These are phyloP conservation scores for Plantago major DNA, from an alignment of 257 asterid genomes.

Conservation along the genomic window DNA sequence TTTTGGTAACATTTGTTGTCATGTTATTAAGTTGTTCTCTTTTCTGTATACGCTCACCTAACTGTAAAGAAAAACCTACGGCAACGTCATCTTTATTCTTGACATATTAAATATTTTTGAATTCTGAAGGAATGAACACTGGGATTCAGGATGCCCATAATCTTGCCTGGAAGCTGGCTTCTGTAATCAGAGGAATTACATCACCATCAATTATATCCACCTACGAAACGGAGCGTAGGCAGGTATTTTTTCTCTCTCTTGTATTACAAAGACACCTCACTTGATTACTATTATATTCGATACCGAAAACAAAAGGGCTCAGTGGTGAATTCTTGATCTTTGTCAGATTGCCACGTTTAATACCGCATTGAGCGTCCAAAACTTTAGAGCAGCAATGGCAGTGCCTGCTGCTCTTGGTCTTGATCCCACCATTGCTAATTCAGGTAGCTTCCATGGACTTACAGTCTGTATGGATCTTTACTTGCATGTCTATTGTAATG, in stretches of 20 bases:
- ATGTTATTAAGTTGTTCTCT: background rate
- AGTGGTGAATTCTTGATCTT: no score
- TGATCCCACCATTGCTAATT: conserved; percentile 76
- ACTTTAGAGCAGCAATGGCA: conserved; percentile 83
- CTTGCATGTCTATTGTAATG: background rate
- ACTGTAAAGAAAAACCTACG: background rate
- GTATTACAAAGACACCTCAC: conserved; percentile 9
- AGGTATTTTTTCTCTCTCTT: conserved; percentile 37
- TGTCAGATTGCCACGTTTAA: no score
- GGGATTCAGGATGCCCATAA: conserved; percentile 98
- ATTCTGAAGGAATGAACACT: conserved; percentile 81
- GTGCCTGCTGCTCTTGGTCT: conserved; percentile 98
- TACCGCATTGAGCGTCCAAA: conserved; percentile 73
- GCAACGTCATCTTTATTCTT: no score
- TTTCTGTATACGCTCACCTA: background rate
- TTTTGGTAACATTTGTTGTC: conserved; percentile 57
- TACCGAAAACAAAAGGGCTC: no score
- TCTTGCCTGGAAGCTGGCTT: conserved; percentile 95
- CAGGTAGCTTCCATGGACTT: conserved; percentile 42
- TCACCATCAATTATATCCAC: no score
- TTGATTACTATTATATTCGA: background rate
- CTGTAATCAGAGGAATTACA: conserved; percentile 57
- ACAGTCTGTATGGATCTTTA: conserved; percentile 6
- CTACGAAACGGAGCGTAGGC: conserved; percentile 82
- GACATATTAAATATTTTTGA: background rate